Conservation (phyloP, 495 filamentous ascomycete genomes). For the Neurospora intermedia region DNA sequence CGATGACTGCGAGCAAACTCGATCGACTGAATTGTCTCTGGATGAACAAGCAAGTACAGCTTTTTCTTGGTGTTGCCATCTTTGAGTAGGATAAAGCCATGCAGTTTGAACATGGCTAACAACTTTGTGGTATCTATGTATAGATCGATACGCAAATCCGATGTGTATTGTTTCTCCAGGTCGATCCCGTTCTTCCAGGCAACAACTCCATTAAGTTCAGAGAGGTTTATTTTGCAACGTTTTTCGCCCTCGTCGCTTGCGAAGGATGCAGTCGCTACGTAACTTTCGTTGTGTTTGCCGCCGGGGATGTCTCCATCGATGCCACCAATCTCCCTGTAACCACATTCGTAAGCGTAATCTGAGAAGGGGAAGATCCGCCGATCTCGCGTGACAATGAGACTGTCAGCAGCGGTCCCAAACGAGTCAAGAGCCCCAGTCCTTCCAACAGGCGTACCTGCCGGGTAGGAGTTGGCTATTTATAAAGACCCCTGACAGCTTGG, state of each 20-base stretch:
- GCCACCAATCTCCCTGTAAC: neutral
- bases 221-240: neutral
- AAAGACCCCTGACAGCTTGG: neutral
- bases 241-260: neutral
- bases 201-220: neutral
- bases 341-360: neutral
- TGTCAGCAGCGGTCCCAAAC: neutral
- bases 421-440: neutral
- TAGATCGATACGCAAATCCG: neutral
- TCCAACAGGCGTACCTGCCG: neutral
- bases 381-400: neutral
- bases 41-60: neutral
- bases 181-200: neutral
- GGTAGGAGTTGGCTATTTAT: neutral
- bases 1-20: neutral
- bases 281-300: neutral
- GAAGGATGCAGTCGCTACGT: neutral
- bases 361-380: neutral
- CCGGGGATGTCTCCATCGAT: neutral
- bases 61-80: neutral
- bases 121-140: neutral
- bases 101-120: neutral
- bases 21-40: slow-evolving; percentile 1
- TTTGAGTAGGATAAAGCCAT: neutral
- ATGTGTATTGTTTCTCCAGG: neutral